Base-by-base conservation (phyloP, 768 basidiomycete species). In the button mushroom (Agaricus bisporus) region DNA sequence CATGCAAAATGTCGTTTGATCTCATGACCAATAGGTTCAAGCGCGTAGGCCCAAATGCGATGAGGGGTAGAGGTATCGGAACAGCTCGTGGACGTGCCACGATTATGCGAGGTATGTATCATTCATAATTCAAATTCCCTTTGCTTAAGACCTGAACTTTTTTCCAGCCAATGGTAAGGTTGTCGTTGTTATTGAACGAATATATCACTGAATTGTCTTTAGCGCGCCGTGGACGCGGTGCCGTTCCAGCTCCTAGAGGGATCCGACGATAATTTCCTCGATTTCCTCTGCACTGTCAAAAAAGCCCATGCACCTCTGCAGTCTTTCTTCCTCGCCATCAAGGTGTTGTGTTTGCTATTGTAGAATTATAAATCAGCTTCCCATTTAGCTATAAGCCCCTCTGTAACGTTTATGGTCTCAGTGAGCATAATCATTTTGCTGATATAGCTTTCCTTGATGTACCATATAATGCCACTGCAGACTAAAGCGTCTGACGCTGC, bases 31-130 rank as follows among this genome's bases (percentile, higher is more conserved):
- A 37, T 67, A 99, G 95, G 95, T 99, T 99, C 75, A 99, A 98
- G 73, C 87, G 97, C 56, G 92, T 95, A 28, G 95, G 95, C 37
- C 93, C 95, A 8, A 98, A 97, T 66, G 95, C 94, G 17, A 98
- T 98, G 95, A 86, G 91, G 63, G 97, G 97, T 64, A 81, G 95
- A 59, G 97, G 97, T 83, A 99, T 99, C 66, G 97, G 97, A 63
- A 97, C 95, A 64, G 95, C 95, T 45, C 86, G 95, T 81, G 95
- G 95, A 71, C 86, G 95, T 70, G 95, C 95, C 41, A 98, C 95
- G 12, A 98, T 98, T 63, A 94, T 97, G 89, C 80, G 95, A 70
- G 95, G 93, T 97, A 60, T 61, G 90, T 66, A 22, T 63, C 53
- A 63, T 35, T 26, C 26, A 14, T 15, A 14, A 20, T 22, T 22